Conservation (phyloP, 176 grass and related monocot genomes). For the maize (Zea mays) region Zm-B73-REFERENCE-NAM-5.0 NC_050098.1:169800501-169801000, state of each 20-base stretch:
- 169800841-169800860: not conserved
- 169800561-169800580: constrained; percentile 59
- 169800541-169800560: constrained; percentile 51
- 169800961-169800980: not conserved
- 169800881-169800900: not conserved
- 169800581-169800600: not conserved
- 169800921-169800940: not conserved
- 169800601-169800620: not conserved
- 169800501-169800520: constrained; percentile 37
- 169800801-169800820: not conserved
- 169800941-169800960: constrained; percentile 9
- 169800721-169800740: not conserved
- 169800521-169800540: constrained; percentile 54
- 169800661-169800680: constrained; percentile 9
- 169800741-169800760: constrained; percentile 29
- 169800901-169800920: not conserved
- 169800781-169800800: not conserved
- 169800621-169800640: constrained; percentile 11
- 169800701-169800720: not conserved
- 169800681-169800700: not conserved
- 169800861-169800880: not conserved
- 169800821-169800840: not conserved
- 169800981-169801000: not conserved
- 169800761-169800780: constrained; percentile 21
- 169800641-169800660: not conserved